Conservation (phyloP, 2,329 filamentous ascomycete species). For the Colletotrichum viniferum region DNA sequence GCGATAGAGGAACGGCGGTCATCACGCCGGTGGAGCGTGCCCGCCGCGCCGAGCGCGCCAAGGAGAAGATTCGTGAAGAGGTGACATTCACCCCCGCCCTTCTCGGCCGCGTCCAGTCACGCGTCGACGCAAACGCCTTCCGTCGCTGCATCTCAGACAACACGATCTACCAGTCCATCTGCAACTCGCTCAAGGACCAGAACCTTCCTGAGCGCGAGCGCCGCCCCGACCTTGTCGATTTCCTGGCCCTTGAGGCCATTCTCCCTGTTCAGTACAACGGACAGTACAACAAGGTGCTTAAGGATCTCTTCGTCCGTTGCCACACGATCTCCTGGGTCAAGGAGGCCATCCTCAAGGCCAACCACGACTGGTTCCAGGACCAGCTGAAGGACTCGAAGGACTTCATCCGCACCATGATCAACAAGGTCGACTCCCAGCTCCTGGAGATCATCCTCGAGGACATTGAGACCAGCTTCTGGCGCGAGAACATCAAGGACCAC, state of each 20-base stretch:
- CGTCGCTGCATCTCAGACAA: constrained; percentile 22
- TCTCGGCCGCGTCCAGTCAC: not conserved
- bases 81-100: constrained; percentile 10
- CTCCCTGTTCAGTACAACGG: constrained; percentile 14
- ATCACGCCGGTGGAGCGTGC: constrained; percentile 7
- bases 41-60: constrained; percentile 1
- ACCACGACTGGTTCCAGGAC: constrained; percentile 18
- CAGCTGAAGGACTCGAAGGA: not conserved
- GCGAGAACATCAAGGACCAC: not conserved
- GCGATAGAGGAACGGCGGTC: not conserved
- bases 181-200: constrained; percentile 19
- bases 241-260: constrained; percentile 20
- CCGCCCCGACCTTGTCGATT: constrained; percentile 18
- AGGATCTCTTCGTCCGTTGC: constrained; percentile 8
- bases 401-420: not conserved
- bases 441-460: constrained; percentile 21
- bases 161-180: constrained; percentile 13
- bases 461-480: constrained; percentile 17
- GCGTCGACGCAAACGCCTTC: constrained; percentile 14
- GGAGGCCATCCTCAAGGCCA: constrained; percentile 5
- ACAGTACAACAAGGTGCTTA: constrained; percentile 19
- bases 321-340: constrained; percentile 9
- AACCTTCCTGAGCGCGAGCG: constrained; percentile 14
- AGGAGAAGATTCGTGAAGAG: not conserved
- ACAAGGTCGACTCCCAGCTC: not conserved